Conservation (phyloP, 2,329 filamentous ascomycete species). For the Hyphodiscus sp. region DNA sequence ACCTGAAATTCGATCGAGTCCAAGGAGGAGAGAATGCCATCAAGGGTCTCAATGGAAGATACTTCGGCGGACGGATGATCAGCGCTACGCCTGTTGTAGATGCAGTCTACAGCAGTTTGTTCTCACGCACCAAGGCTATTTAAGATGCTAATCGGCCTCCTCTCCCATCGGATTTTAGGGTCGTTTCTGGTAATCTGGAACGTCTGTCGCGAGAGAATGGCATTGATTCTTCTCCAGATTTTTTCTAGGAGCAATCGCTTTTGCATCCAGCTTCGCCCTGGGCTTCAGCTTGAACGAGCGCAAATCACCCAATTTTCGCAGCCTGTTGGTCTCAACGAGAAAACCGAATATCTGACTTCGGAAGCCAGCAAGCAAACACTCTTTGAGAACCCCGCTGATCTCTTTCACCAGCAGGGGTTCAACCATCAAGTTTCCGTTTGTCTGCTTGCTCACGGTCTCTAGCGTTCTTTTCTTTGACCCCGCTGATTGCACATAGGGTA, state of each 20-base stretch:
- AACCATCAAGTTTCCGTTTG: slow-evolving; percentile 5
- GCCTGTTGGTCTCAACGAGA: neutral
- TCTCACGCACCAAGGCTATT: slow-evolving; percentile 78
- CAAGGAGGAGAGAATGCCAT: slow-evolving; percentile 95
- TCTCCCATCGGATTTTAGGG: slow-evolving; percentile 21
- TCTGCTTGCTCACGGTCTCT: slow-evolving; percentile 3
- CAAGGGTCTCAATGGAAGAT: slow-evolving; percentile 93
- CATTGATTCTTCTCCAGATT: slow-evolving; percentile 4
- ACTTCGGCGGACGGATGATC: slow-evolving; percentile 89
- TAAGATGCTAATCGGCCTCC: slow-evolving; percentile 40
- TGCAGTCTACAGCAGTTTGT: slow-evolving; percentile 96
- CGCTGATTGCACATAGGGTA: slow-evolving; percentile 28
- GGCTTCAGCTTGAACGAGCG: neutral
- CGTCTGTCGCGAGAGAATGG: slow-evolving; percentile 4
- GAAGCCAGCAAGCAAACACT: slow-evolving; percentile 4
- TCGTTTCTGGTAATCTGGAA: slow-evolving; percentile 20
- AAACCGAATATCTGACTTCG: neutral
- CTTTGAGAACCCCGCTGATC: slow-evolving; percentile 25
- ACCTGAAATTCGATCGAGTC: slow-evolving; percentile 96
- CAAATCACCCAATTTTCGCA: neutral
- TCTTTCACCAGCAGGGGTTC: slow-evolving; percentile 21
- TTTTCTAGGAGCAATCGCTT: neutral
- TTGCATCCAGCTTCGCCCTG: neutral
- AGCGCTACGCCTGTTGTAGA: slow-evolving; percentile 95
- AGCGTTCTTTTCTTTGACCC: slow-evolving; percentile 9